Evolutionary conservation across 2,329 filamentous ascomycete genomes (phyloP), one percentile per base, ranked within the genome.

Genomic region (Chaetomiaceae sp.): DNA sequence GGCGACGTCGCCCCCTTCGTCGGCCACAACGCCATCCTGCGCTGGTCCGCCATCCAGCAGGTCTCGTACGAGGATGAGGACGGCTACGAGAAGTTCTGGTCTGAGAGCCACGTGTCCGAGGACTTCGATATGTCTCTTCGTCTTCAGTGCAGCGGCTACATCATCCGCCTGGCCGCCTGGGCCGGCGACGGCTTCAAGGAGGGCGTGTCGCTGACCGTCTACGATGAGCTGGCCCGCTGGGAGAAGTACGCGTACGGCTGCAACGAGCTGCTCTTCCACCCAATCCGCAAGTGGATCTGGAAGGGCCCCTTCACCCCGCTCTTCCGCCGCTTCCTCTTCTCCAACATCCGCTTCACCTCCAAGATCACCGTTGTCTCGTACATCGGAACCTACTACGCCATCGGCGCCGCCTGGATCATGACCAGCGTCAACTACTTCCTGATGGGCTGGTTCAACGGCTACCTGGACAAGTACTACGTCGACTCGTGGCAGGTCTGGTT

Each of bases 221-320:
- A 91, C 61, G 86, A 91, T 65, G 87, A 91, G 65, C 73, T 91
- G 49, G 83, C 85, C 2, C 83, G 86, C 47, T 91, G 87, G 86
- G 86, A 91, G 61, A 91, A 91, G 66, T 89, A 89, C 62, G 87
- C 86, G 3, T 90, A 88, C 58, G 86, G 86, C 30, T 90, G 87
- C 67, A 87, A 86, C 63, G 86, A 90, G 68, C 72, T 91, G 47
- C 73, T 91, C 47, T 91, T 93, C 70, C 77, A 91, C 60, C 87
- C 86, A 3, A 71, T 91, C 50, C 76, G 78, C 50, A 81, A 79
- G 56, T 91, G 87, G 87, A 64, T 80, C 36, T 81, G 74, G 61
- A 78, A 74, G 14, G 87, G 87, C 0, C 87, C 87, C 22, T 86
- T 91, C 62, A 91, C 87, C 4, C 81, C 83, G 18, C 75, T 91